phyloP scores from a whole-genome alignment of 306 rosid genomes.

The Lathyrus sativus region DNA sequence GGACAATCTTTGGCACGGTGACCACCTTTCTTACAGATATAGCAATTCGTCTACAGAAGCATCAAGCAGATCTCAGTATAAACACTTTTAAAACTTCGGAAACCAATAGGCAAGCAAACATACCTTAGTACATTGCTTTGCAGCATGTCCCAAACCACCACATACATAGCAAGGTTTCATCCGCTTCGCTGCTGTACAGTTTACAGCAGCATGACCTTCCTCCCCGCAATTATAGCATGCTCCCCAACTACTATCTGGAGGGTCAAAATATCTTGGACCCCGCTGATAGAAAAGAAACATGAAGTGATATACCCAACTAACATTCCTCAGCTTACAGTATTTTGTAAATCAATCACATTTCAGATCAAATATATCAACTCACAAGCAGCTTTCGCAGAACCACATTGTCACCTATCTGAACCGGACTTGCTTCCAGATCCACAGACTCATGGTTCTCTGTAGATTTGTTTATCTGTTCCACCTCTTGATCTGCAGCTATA shows the following conservation, averaged over 20 bases:
- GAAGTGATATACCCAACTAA: conserved; percentile 49
- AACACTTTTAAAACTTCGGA: background rate
- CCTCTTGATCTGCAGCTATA: conserved; percentile 43
- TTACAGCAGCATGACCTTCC: conserved; percentile 83
- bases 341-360: conserved; percentile 44
- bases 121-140: conserved; percentile 71
- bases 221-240: conserved; percentile 86
- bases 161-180: conserved; percentile 89
- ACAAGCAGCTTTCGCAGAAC: conserved; percentile 90
- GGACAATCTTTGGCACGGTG: conserved; percentile 91
- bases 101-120: conserved; percentile 1
- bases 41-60: conserved; percentile 67
- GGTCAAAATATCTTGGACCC: conserved; percentile 97
- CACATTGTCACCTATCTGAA: conserved; percentile 50
- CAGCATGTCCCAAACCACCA: conserved; percentile 84
- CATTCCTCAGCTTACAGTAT: conserved; percentile 40
- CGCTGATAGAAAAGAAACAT: conserved; percentile 69
- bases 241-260: conserved; percentile 86
- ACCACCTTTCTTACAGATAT: conserved; percentile 73
- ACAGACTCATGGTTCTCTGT: conserved; percentile 35
- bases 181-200: conserved; percentile 66
- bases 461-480: conserved; percentile 25
- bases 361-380: conserved; percentile 56
- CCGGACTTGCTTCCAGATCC: conserved; percentile 49
- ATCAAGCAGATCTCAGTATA: conserved; percentile 9